Evolutionary conservation across 2,329 filamentous ascomycete genomes (phyloP), one percentile per base, ranked within the genome.

Genomic region (Penicillium sp.): DNA sequence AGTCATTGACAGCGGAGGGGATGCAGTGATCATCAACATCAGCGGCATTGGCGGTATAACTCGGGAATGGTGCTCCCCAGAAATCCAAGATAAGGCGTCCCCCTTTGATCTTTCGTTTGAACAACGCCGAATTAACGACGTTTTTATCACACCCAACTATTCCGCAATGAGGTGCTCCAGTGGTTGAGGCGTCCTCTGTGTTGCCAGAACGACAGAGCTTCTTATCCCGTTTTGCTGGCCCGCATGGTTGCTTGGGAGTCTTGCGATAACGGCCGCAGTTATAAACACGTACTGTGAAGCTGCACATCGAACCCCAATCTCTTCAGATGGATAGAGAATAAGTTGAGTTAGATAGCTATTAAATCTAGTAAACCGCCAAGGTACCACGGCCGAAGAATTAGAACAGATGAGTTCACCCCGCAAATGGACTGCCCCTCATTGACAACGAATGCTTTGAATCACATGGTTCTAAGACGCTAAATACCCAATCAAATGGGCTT

Each of bases 1-100:
- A 31, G 67, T 68, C 26, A 13, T 70, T 26, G 64, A 69, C 26
- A 9, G 17, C 9, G 41, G 57, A 17, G 64, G 66, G 60, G 67
- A 68, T 56, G 63, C 62, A 51, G 52, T 68, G 11, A 17, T 68
- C 21, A 69, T 71, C 47, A 67, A 71, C 47, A 70, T 71, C 21
- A 68, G 69, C 23, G 64, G 68, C 11, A 64, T 69, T 30, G 60
- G 70, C 19, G 67, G 66, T 9, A 52, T 64, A 23, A 70, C 66
- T 21, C 53, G 52, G 30, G 57, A 29, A 56, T 72, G 65, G 65
- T 64, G 51, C 55, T 29, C 68, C 11, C 66, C 68, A 52, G 68
- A 73, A 53, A 69, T 69, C 44, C 62, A 26, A 58, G 52, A 67
- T 61, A 61, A 67, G 29, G 61, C 61, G 51, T 64, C 56, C 19